Base-by-base conservation (phyloP, 1,284 basidiomycete genomes). In the Cryptococcus sp. region DNA sequence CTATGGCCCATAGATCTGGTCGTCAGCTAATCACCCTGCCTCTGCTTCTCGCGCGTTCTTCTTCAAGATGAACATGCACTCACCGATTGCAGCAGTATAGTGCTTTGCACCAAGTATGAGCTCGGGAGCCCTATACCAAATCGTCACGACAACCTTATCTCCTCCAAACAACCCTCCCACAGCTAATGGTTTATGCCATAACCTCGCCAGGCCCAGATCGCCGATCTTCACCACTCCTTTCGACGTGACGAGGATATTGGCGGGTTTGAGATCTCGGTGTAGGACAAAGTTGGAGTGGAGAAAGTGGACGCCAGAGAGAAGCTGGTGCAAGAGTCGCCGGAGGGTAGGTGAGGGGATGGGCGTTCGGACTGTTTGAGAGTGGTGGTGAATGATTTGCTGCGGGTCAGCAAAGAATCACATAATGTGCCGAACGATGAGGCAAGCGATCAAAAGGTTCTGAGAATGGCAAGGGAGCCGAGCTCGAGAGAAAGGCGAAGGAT, bases 81-180 rank as follows among this genome's bases (percentile, higher is more conserved):
- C 59, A 71, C 78, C 78, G 37, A 98, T 85, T 1, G 92, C 88
- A 53, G 90, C 90, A 47, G 93, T 93, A 71, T 98, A 98, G 71
- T 98, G 94, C 53, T 92, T 87, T 2, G 93, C 89, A 12, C 94
- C 94, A 67, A 97, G 79, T 9, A 97, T 79, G 2, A 97, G 80
- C 69, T 98, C 94, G 0, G 94, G 94, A 2, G 92, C 90, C 40
- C 94, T 85, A 65, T 98, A 98, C 94, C 94, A 98, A 61, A 98
- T 97, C 0, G 95, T 98, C 2, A 99, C 95, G 31, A 99, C 95
- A 11, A 99, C 93, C 69, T 97, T 97, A 75, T 98, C 94, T 19
- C 90, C 90, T 1, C 82, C 81, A 69, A 88, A 83, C 18, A 72
- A 50, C 33, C 69, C 69, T 1, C 60, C 60, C 26, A 56, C 54